These are phyloP conservation scores for Trichoderma asperellum DNA, from an alignment of 2,329 filamentous ascomycete genomes.

Conservation along the genomic window DNA sequence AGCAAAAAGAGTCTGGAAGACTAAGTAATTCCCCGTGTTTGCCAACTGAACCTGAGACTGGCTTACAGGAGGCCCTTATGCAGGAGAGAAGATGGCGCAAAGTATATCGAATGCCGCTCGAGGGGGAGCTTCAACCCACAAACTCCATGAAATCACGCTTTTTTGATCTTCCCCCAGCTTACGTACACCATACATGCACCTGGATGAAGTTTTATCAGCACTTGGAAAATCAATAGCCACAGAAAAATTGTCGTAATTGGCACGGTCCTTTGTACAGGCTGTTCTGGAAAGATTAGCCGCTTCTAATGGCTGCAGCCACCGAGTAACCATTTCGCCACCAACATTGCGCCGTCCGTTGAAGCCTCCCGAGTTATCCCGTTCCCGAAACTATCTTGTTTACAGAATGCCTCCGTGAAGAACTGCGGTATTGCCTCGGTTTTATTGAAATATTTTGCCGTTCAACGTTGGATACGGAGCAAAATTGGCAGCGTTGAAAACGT, in stretches of 20 bases:
- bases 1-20: not conserved
- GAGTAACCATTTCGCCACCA: not conserved
- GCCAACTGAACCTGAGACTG: slow-evolving; percentile 22
- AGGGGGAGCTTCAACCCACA: not conserved
- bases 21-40: slow-evolving; percentile 4
- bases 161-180: not conserved
- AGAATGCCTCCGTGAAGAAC: not conserved
- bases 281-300: not conserved
- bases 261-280: not conserved
- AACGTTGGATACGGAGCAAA: not conserved
- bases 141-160: not conserved
- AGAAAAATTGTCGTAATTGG: not conserved
- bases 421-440: not conserved
- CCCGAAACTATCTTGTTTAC: not conserved
- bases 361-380: slow-evolving; percentile 21
- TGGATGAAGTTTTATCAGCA: not conserved
- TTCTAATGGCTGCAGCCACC: slow-evolving; percentile 13
- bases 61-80: not conserved
- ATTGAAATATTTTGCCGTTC: not conserved
- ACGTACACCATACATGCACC: not conserved
- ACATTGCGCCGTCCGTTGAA: not conserved
- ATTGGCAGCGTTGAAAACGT: not conserved
- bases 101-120: slow-evolving; percentile 1
- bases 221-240: not conserved
- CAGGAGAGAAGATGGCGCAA: slow-evolving; percentile 18